A percentile compares a stretch with the other conserved stretches of the same genome.
These are phyloP conservation scores for Verticillium tricorpus DNA, from an alignment of 2,329 filamentous ascomycete species.

Conservation along the genomic window DNA sequence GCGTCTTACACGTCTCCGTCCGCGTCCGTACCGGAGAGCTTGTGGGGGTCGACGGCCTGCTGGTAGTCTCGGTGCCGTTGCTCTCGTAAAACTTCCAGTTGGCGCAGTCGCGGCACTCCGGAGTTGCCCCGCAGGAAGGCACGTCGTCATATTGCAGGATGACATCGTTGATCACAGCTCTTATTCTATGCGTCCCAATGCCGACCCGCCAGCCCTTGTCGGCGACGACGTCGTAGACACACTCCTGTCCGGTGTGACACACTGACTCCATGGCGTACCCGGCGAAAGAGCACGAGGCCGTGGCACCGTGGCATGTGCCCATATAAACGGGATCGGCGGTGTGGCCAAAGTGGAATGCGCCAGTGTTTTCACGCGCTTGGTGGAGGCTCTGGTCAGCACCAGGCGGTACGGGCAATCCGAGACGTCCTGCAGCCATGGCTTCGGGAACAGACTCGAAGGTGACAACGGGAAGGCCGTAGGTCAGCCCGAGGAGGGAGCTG, in stretches of 20 bases:
- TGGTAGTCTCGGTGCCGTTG: constrained; percentile 76
- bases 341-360: constrained; percentile 86
- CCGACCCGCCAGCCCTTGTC: constrained; percentile 92
- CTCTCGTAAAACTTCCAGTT: constrained; percentile 95
- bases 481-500: constrained; percentile 81
- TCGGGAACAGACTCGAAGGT: constrained; percentile 94
- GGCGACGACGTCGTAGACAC: constrained; percentile 85
- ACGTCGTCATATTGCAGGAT: constrained; percentile 78
- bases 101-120: constrained; percentile 82
- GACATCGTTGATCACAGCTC: constrained; percentile 81
- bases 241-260: constrained; percentile 87
- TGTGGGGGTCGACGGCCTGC: constrained; percentile 51
- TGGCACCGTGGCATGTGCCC: constrained; percentile 86
- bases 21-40: constrained; percentile 59
- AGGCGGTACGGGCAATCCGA: constrained; percentile 83
- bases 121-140: constrained; percentile 69
- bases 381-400: constrained; percentile 67
- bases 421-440: constrained; percentile 75
- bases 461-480: constrained; percentile 84
- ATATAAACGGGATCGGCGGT: constrained; percentile 95
- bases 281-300: constrained; percentile 82
- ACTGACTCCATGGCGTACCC: constrained; percentile 90
- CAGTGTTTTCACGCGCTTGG: constrained; percentile 68
- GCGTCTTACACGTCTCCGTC: constrained; percentile 84
- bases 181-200: constrained; percentile 87